Evolutionary conservation across 306 rosid genomes (phyloP), one percentile per base, ranked within the genome.

Genomic region (Prunus campanulata): DNA sequence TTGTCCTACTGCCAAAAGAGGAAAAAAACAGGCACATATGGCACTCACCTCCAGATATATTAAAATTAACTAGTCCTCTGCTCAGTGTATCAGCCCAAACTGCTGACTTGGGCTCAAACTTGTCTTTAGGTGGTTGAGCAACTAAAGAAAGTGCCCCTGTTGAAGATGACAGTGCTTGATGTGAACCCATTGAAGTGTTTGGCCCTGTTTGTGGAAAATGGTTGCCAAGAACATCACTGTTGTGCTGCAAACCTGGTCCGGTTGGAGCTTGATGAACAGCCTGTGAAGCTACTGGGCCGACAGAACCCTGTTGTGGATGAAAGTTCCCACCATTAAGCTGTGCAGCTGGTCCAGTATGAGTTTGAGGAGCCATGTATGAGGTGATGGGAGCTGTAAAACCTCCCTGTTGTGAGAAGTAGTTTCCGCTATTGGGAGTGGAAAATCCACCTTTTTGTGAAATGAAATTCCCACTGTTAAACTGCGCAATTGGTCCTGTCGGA

Each of bases 1-100:
- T 57, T 12, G 42, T 68, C 27, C 74, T 15, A 29, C 20, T 54
- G 24, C 59, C 59, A 16, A 54, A 54, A 19, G 59, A 54, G 11
- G 9, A 6, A 54, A 39, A 49, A 11, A 49, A 1, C 11, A 19
- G 49, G 32, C 11, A 30, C 14, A 42, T 16, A 44, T 25, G 9
- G 83, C 56, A 86, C 98, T 90, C 84, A 94, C 98, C 77, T 85
- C 98, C 98, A 29, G 98, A 94, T 82, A 94, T 94, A 85, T 96
- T 96, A 81, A 96, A 87, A 83, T 96, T 87, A 75, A 96, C 98
- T 27, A 96, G 90, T 32, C 99, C 99, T 83, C 98, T 85, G 87
- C 90, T 96, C 46, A 96, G 84, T 47, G 99, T 96, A 85, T 96
- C 99, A 0, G 97, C 71, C 99, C 99, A 96, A 78, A 96, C 99